A percentile compares a stretch with the other conserved stretches of the same genome.
These are phyloP conservation scores for Pseudocercospora cruenta DNA, from an alignment of 2,329 filamentous ascomycete genomes.

Conservation along the genomic window DNA sequence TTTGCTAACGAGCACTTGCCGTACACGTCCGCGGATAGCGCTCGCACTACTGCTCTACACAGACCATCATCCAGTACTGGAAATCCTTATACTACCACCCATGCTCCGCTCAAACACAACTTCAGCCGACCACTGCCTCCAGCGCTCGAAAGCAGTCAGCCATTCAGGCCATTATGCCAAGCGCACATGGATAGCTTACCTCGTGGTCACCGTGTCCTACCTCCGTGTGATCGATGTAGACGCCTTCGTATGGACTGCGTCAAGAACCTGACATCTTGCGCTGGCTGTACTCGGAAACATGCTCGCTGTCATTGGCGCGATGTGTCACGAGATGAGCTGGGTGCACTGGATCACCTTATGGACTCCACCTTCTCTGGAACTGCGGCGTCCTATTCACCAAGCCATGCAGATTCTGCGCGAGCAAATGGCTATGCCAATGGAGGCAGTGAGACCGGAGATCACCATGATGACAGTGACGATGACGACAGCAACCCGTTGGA, in stretches of 20 bases:
- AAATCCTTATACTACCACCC: conserved; percentile 21
- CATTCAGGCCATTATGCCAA: conserved; percentile 42
- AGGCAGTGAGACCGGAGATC: conserved; percentile 22
- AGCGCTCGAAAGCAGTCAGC: conserved; percentile 41
- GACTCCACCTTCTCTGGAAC: conserved; percentile 26
- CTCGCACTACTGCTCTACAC: conserved; percentile 20
- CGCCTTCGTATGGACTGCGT: conserved; percentile 79
- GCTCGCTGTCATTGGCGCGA: conserved; percentile 85
- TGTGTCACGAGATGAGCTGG: conserved; percentile 71
- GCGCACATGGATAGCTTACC: conserved; percentile 73
- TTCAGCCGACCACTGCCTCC: conserved; percentile 43
- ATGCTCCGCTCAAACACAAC: conserved; percentile 40
- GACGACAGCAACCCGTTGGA: conserved; percentile 42
- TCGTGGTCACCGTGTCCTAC: conserved; percentile 74
- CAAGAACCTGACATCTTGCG: conserved; percentile 83
- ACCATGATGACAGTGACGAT: conserved; percentile 37
- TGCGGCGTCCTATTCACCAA: conserved; percentile 5
- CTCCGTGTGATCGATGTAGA: conserved; percentile 82
- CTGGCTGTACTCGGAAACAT: conserved; percentile 87
- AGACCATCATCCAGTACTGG: conserved; percentile 33
- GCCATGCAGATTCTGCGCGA: conserved; percentile 1
- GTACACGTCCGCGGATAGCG: conserved; percentile 26
- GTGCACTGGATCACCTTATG: conserved; percentile 37
- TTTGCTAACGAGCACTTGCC: conserved; percentile 31
- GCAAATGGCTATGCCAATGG: conserved; percentile 32